Base-by-base conservation (phyloP, 345 rosid species). In the Erysimum cheiranthoides region DNA sequence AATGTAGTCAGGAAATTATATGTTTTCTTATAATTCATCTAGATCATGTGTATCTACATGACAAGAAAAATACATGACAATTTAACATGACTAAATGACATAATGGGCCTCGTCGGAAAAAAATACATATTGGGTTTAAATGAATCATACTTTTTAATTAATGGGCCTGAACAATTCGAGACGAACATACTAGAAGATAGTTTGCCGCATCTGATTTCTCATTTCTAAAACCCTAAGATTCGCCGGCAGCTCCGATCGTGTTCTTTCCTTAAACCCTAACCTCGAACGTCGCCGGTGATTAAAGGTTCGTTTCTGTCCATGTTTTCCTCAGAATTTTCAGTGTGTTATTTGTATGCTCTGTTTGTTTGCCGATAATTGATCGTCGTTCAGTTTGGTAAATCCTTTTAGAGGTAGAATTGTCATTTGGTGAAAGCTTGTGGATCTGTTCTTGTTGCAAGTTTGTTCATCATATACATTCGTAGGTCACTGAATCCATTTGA, bases 221-320 rank as follows among this genome's bases (percentile, higher is more conserved):
- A 49, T 5, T 70, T 70, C 60, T 63, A 70, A 71, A 77, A 56
- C 76, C 71, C 76, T 64, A 54, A 61, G 61, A 31, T 70, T 71
- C 42, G 60, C n/a, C 45, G 60, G 30, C 66, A 35, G 66, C 61
- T 71, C 61, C 36, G 76, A 66, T 71, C 73, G 68, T 58, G 68
- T 49, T 58, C 50, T 34, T 62, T 61, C 52, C 66, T 53, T 53
- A 61, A 76, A 70, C 71, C 71, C 80, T 45, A 35, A 10, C 70
- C 42, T 78, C 81, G 69, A 35, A 10, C 70, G 42, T 78, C 81
- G 69, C 64, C 76, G 73, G 67, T 31, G 73, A 65, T 11, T 10
- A 0, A 36, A 62, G 80, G 80, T 76, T 8, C n/a, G 1, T 51
- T 14, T 40, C 45, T 46, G 12, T 43, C 18, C 42, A 3, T 74